Evolutionary conservation across 2,329 filamentous ascomycete genomes (phyloP), one percentile per base, ranked within the genome.

Genomic region (Neocatenulostroma microsporum): DNA sequence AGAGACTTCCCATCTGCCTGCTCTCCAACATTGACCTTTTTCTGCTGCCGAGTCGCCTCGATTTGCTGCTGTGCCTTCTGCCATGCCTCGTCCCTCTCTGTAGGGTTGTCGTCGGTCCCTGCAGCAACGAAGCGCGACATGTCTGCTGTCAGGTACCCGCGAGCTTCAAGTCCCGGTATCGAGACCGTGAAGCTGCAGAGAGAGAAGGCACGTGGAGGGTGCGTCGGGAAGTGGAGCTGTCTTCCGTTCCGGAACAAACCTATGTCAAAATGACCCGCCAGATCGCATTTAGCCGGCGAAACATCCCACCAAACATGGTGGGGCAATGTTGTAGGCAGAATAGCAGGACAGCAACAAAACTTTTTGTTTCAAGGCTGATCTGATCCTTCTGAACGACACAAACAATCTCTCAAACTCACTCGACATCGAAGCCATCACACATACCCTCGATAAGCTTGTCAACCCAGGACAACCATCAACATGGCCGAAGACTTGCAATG

Each of bases 21-120:
- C 39, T 50, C 46, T 39, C 68, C 64, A 41, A 69, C 62, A 37
- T 74, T 71, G 20, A 73, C 69, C 41, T 76, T 71, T n/a, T n/a
- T n/a, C 40, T 64, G 64, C 44, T 62, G 64, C 25, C 76, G 68
- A 44, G 78, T 73, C 9, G 70, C 71, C 13, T 82, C 79, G 13
- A 87, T 68, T 44, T 82, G 73, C 30, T 67, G 62, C 58, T 82
- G 75, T 10, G 80, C 81, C 21, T 67, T 65, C 46, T 75, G 72
- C 80, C 82, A 85, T 41, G 77, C 77, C 21, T 65, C 63, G 44
- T 71, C 64, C 48, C 67, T 62, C 46, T 67, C 58, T 4, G 58
- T 60, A 20, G 66, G 62, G 17, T 63, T 53, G 39, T 70, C 68
- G 40, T 70, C 66, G 2, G 63, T 68, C 20, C 69, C 69, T n/a